These are phyloP conservation scores for Raphanus sativus DNA, from an alignment of 345 rosid genomes.

Conservation along the genomic window DNA sequence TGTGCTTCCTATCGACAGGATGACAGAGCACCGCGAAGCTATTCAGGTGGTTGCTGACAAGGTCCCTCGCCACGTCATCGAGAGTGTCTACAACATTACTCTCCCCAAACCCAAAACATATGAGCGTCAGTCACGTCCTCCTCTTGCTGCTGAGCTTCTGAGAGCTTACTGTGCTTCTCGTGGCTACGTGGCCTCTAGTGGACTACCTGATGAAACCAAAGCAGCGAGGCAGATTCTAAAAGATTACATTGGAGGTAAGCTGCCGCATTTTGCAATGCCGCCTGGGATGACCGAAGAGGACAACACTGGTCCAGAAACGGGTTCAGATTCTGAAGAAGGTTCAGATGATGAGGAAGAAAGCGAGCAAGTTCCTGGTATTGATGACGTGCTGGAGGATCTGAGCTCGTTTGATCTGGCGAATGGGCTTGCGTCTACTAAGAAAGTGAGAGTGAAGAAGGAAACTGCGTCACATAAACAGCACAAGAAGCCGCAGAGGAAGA, in stretches of 20 bases:
- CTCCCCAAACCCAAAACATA: conserved; percentile 91
- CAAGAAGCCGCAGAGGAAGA: conserved; percentile 82
- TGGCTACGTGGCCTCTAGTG: conserved; percentile 88
- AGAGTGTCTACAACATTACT: conserved; percentile 66
- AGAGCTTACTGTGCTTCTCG: conserved; percentile 87
- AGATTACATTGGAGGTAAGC: conserved; percentile 85
- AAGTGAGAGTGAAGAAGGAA: conserved; percentile 44
- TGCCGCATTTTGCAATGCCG: conserved; percentile 74
- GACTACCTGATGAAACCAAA: conserved; percentile 91
- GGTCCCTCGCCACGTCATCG: conserved; percentile 70
- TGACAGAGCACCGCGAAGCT: conserved; percentile 92
- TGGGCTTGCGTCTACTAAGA: conserved; percentile 59
- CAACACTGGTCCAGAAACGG: conserved; percentile 23
- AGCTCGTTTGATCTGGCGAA: conserved; percentile 72
- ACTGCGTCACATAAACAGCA: conserved; percentile 67
- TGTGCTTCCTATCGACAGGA: conserved; percentile 86
- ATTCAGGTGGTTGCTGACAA: conserved; percentile 82
- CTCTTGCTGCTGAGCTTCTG: conserved; percentile 71
- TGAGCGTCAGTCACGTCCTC: conserved; percentile 83
- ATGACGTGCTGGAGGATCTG: conserved; percentile 70
- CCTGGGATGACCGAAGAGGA: conserved; percentile 52
- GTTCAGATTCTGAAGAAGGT: conserved; percentile 46
- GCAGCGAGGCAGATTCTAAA: conserved; percentile 86
- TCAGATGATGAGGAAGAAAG: conserved; percentile 23
- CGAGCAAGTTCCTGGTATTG: conserved; percentile 42